Conservation (phyloP, 129 eudicot species). For the Kitagawia praeruptora region DNA sequence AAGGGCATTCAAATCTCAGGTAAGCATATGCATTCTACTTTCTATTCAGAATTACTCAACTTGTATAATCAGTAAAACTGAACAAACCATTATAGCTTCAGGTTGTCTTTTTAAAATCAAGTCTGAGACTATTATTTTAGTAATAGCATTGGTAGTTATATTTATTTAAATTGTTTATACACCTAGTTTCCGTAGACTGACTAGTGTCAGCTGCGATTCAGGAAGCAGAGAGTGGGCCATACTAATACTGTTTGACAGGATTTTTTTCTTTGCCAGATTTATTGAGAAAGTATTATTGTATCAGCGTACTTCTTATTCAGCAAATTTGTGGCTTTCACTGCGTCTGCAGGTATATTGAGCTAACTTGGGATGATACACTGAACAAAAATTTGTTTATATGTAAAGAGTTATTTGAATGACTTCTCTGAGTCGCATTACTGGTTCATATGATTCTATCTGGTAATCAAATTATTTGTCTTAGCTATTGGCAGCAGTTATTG, state of each 20-base stretch:
- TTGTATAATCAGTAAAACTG: not conserved
- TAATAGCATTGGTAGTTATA: not conserved
- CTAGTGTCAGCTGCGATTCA: conserved; percentile 11
- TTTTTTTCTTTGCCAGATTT: conserved; percentile 52
- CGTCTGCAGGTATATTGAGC: conserved; percentile 68
- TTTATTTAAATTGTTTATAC: not conserved
- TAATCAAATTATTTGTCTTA: conserved; percentile 22
- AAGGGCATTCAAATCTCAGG: conserved; percentile 82
- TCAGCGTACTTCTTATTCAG: conserved; percentile 86
- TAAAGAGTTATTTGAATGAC: not conserved
- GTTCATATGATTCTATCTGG: not conserved
- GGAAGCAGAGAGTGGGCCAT: conserved; percentile 9
- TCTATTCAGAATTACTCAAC: not conserved
- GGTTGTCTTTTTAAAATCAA: not conserved
- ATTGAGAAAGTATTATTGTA: conserved; percentile 44
- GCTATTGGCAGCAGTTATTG: conserved; percentile 90
- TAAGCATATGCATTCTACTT: conserved; percentile 15
- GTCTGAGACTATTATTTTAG: not conserved
- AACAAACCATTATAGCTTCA: not conserved
- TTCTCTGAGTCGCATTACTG: not conserved
- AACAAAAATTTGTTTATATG: not conserved
- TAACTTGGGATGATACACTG: not conserved
- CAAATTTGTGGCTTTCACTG: conserved; percentile 94
- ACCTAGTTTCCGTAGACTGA: not conserved
- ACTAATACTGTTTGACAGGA: conserved; percentile 40